These are phyloP conservation scores for Acanthamoeba healyi DNA, from an alignment of 208 protist species.

Conservation along the genomic window DNA sequence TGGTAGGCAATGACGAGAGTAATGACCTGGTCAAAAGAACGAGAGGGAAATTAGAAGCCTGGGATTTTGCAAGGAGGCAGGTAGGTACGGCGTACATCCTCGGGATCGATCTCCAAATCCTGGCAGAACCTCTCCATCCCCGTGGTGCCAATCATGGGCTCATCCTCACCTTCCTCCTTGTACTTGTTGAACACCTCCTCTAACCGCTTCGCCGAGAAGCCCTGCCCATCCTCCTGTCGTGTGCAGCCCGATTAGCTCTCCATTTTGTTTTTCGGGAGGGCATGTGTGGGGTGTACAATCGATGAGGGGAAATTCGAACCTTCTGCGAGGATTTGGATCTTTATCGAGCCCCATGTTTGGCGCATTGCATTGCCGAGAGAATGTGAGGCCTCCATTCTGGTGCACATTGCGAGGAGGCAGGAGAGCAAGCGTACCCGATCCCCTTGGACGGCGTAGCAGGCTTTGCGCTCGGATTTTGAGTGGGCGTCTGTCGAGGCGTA, in stretches of 20 bases:
- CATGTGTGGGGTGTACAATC: too few relatives aligned
- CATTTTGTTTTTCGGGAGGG: too few relatives aligned
- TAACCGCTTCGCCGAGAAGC: constrained; percentile 56
- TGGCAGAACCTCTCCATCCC: constrained; percentile 73
- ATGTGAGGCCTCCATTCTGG: too few relatives aligned
- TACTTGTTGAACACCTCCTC: constrained; percentile 75
- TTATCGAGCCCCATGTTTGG: too few relatives aligned
- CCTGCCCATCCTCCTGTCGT: constrained; percentile 10
- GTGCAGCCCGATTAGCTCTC: neutral
- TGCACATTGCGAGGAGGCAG: too few relatives aligned
- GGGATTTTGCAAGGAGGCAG: neutral
- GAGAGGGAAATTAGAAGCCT: neutral
- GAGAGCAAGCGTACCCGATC: neutral
- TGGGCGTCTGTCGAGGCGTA: neutral
- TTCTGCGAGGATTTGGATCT: too few relatives aligned
- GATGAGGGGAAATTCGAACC: too few relatives aligned
- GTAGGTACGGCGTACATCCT: constrained; percentile 16
- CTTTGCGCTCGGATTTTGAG: constrained; percentile 21
- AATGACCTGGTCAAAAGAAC: constrained; percentile 27
- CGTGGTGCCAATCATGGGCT: constrained; percentile 51
- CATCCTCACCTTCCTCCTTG: constrained; percentile 65
- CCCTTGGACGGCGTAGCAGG: neutral
- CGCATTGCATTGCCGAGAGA: too few relatives aligned
- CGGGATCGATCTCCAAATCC: constrained; percentile 59
- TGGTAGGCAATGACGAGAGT: constrained; percentile 67